Base-by-base conservation (phyloP, 163 green algal genomes). In the Scenedesmus sp. region DNA sequence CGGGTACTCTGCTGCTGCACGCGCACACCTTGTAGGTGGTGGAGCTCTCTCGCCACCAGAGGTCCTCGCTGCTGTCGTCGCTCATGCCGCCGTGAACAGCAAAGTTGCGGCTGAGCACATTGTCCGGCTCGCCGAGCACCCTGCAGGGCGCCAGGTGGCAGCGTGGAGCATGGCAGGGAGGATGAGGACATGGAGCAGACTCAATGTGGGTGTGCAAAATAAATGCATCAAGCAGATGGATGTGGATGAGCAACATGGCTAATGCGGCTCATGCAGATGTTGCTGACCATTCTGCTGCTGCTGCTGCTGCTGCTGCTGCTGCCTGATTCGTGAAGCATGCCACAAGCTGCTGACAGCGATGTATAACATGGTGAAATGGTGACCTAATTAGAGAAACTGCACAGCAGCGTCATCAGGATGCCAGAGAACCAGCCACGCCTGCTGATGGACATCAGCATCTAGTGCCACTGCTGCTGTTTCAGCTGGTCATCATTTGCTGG, bases 101-200 rank as follows among this genome's bases (percentile, higher is more conserved):
- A 81, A 91, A 91, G 78, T 91, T 91, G 56, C 79, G 78, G 3
- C 56, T 78, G 22, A 91, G 53, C 78, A 91, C 87, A 15, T 68
- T 56, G n/a, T 91, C 78, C 7, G 46, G 44, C n/a, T 40, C 72
- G 26, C 76, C 86, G 35, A 91, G 44, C 16, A 86, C 35, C 53
- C 86, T 85, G 86, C 86, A 86, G 42, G 33, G n/a, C 56, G 73
- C n/a, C 72, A 44, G 35, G 35, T 16, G 35, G 13, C 18, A n/a
- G 72, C 72, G 72, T 15, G 5, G 61, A 42, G 30, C 68, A 43
- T 79, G 4, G n/a, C n/a, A 79, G 68, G 4, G n/a, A 33, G 46
- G 7, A 56, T 18, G 46, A 18, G n/a, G n/a, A n/a, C n/a, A n/a
- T n/a, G n/a, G n/a, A n/a, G n/a, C n/a, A n/a, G n/a, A 56, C 46